Conservation (phyloP, 1,284 basidiomycete genomes). For the Ustilago nuda region DNA sequence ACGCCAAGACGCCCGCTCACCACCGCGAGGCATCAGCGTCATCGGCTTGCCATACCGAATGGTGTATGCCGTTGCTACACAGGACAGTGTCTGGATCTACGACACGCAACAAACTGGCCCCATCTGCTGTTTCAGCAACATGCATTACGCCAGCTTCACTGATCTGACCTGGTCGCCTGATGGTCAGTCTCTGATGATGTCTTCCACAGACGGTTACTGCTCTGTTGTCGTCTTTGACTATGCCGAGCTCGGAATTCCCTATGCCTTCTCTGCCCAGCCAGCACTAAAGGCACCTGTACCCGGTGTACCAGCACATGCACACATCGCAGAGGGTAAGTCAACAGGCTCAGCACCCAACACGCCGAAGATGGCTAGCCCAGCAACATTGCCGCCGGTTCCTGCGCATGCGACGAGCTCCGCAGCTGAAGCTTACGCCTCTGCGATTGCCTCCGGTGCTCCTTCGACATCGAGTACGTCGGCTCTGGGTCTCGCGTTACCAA, state of each 20-base stretch:
- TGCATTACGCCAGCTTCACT: constrained; percentile 98
- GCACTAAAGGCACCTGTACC: constrained; percentile 42
- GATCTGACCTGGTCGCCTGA: constrained; percentile 97
- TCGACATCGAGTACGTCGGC: constrained; percentile 48
- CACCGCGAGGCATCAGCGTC: constrained; percentile 72
- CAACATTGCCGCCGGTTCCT: constrained; percentile 27
- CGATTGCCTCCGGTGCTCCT: constrained; percentile 21
- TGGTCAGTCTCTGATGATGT: constrained; percentile 89
- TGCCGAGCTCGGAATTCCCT: constrained; percentile 84
- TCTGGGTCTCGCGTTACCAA: constrained; percentile 40
- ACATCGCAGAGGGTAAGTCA: constrained; percentile 39
- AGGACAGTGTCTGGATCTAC: constrained; percentile 94
- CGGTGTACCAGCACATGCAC: constrained; percentile 28
- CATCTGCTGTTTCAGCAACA: constrained; percentile 89
- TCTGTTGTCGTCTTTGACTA: constrained; percentile 83
- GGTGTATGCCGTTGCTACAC: constrained; percentile 95
- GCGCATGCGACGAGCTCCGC: constrained; percentile 7
- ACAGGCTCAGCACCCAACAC: constrained; percentile 33
- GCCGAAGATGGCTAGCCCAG: constrained; percentile 29
- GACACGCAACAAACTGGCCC: constrained; percentile 96
- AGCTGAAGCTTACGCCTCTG: constrained; percentile 37
- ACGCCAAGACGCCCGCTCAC: constrained; percentile 31
- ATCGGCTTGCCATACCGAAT: constrained; percentile 93
- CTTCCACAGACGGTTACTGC: constrained; percentile 96
- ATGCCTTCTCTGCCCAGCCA: constrained; percentile 55